Percentiles rank a stretch among this genome's conserved stretches.
phyloP scores from a whole-genome alignment of 805 yeast genomes.

The Candida oleophila region DNA sequence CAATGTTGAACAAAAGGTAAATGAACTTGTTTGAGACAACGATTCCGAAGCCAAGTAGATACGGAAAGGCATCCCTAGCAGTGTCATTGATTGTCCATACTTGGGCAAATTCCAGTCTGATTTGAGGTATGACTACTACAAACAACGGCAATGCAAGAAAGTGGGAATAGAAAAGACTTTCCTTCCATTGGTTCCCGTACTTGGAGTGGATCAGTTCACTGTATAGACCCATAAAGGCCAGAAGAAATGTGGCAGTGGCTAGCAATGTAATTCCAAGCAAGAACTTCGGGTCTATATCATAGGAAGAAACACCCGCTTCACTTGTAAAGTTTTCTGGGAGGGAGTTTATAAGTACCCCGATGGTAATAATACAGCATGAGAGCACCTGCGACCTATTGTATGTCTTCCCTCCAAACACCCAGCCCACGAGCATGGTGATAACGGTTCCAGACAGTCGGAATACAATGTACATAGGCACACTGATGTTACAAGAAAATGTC shows the following conservation, averaged over 20 bases:
- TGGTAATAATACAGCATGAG: conserved; percentile 51
- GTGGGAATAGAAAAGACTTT: conserved; percentile 61
- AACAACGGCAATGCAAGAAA: conserved; percentile 56
- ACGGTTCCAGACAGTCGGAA: conserved; percentile 65
- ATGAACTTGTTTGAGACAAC: conserved; percentile 13
- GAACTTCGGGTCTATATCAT: conserved; percentile 11
- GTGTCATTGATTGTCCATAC: conserved; percentile 6
- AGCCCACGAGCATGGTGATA: conserved; percentile 58
- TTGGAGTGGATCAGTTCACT: conserved; percentile 48
- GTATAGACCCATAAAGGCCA: conserved; percentile 58
- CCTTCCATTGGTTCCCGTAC: conserved; percentile 65
- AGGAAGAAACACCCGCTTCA: neutral
- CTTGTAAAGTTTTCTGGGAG: conserved; percentile 8
- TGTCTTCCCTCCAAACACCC: conserved; percentile 40
- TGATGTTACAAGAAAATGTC: conserved; percentile 55
- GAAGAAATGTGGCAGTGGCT: conserved; percentile 46
- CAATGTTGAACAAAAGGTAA: conserved; percentile 16
- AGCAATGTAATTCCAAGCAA: conserved; percentile 41
- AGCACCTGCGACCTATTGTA: conserved; percentile 47
- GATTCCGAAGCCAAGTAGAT: neutral
- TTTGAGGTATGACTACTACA: conserved; percentile 28
- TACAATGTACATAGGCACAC: conserved; percentile 67
- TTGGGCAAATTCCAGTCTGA: conserved; percentile 12
- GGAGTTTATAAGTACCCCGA: conserved; percentile 52
- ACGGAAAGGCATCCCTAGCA: neutral